Base-by-base conservation (phyloP, 768 basidiomycete species). In the Leccinellum rugosiceps region DNA sequence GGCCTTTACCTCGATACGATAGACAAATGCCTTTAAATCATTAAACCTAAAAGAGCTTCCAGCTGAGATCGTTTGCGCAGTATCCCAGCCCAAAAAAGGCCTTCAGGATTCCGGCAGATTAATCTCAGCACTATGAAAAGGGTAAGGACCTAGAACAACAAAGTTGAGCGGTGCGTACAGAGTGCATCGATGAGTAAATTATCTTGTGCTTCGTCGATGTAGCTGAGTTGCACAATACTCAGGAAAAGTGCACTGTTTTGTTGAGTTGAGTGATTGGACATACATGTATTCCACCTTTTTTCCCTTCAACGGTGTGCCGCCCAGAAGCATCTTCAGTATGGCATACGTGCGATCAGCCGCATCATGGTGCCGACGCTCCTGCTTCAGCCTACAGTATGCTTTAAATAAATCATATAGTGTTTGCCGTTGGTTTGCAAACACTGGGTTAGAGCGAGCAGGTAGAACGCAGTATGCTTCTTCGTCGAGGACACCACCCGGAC, bases 61-160 rank as follows among this genome's bases (percentile, higher is more conserved):
- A 1, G 81, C 79, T 0, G 86, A 83, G 38, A 91, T 90, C 0
- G 88, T 87, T 60, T 91, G 89, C 0, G 89, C 87, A 0, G 89
- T 90, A 64, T 91, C 89, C 90, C 89, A 2, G 87, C 88, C 86
- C 87, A 90, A 59, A 90, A 86, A 19, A 89, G 69, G 0, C 88
- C 88, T 51, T 87, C 74, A 0, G 81, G 78, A 63, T 89, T 89
- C 11, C 69, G 69, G 58, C 86, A 89, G n/a, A 90, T 65, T 0
- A 75, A 74, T 30, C 87, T 74, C 41, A 90, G 68, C 4, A 90
- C 88, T 90, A 55, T 25, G 30, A 7, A 1, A 26, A 7, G 1
- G 14, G 41, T 43, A 43, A 43, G 41, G 41, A 19, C 5, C 4
- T 43, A 19, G 3, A 19, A 43, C 0, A 43, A 4, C 3, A 48